phyloP scores from a whole-genome alignment of 371 early-diverging fungal species.

The Capillidium heterosporum region DNA sequence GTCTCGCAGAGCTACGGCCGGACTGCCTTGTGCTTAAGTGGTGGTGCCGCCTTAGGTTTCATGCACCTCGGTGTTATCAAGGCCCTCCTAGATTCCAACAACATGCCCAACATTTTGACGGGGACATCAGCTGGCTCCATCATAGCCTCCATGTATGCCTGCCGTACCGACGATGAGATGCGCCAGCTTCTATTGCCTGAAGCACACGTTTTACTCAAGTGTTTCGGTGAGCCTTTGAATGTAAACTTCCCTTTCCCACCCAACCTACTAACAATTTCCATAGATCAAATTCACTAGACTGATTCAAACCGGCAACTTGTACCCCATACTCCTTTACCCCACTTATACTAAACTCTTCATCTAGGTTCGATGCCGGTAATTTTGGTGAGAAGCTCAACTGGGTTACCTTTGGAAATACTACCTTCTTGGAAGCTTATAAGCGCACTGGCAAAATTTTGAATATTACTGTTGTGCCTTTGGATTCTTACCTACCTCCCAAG shows the following conservation, averaged over 20 bases:
- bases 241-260: not conserved
- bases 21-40: constrained; percentile 72
- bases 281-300: constrained; percentile 15
- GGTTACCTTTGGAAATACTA: constrained; percentile 64
- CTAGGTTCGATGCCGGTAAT: constrained; percentile 47
- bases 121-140: constrained; percentile 72
- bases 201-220: constrained; percentile 30
- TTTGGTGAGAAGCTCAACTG: constrained; percentile 46
- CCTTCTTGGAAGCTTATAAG: constrained; percentile 77
- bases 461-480: constrained; percentile 63
- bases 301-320: constrained; percentile 11
- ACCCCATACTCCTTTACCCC: no score
- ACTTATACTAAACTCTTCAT: not conserved
- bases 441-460: constrained; percentile 75
- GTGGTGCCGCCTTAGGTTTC: constrained; percentile 76
- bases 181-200: constrained; percentile 38
- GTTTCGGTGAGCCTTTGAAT: constrained; percentile 30
- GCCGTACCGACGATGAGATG: constrained; percentile 63
- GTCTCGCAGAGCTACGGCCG: constrained; percentile 65
- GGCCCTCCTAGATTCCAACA: constrained; percentile 45
- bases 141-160: constrained; percentile 59
- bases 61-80: constrained; percentile 37
- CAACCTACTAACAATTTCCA: no score
- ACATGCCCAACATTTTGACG: constrained; percentile 68
- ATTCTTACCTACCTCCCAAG: constrained; percentile 55